Evolutionary conservation across 768 basidiomycete genomes (phyloP), one percentile per base, ranked within the genome.

Genomic region (Trametes cinnabarina): DNA sequence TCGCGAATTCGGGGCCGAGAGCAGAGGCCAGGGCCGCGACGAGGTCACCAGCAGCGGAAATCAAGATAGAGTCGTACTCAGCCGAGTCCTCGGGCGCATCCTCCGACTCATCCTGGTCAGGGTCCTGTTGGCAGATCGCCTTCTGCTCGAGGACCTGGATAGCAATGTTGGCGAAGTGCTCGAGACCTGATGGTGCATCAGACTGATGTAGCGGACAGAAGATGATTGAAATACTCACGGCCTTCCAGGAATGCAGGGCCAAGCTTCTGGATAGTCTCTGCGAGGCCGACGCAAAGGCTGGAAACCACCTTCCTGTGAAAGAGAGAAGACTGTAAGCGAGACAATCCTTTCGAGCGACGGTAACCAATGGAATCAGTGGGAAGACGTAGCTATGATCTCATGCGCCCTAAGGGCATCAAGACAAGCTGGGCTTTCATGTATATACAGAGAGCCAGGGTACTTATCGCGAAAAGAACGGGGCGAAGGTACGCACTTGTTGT

Each of bases 21-120:
- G 85, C 89, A 57, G 82, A 85, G 30, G 95, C 92, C 62, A 99
- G 77, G 1, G 92, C 82, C 52, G 94, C 86, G 57, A 98, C 94
- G 53, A 99, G 87, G 70, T 99, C 97, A 40, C 89, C 90, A 25
- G 96, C 96, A 23, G 94, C 87, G 25, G 92, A 91, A 68, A 98
- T 90, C 57, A 99, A 81, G 53, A 97, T 91, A 3, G 95, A 92
- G 70, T 99, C 97, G 70, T 94, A 96, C 76, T 99, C 97, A 1
- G 95, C 94, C 67, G 90, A 88, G 62, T 92, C 92, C 70, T 92
- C 91, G 8, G 87, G 88, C 23, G 87, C 88, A 65, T 92, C 91
- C 23, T 90, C 90, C 4, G 81, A 82, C 63, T 93, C 92, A 63
- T 94, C 94, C 63, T 91, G 90, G 69, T 96, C 94, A 46, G 94